Conservation (phyloP, 1,139 yeast species). For the Kodamaea alishanica region DNA sequence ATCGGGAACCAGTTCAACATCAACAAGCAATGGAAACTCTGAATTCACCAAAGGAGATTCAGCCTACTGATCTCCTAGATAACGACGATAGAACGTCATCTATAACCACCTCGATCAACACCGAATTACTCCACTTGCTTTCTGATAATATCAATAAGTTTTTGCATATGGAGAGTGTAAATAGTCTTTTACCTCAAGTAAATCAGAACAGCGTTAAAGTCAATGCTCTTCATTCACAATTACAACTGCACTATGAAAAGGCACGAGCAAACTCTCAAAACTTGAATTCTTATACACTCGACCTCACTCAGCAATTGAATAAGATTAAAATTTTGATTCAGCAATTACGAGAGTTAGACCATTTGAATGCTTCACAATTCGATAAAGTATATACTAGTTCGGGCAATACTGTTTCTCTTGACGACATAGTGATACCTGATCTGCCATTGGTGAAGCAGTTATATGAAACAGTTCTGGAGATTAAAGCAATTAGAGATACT, state of each 20-base stretch:
- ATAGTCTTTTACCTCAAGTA: slow-evolving; percentile 10
- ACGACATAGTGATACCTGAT: slow-evolving; percentile 40
- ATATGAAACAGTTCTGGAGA: slow-evolving; percentile 64
- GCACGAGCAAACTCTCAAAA: slow-evolving; percentile 36
- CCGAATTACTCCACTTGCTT: slow-evolving; percentile 13
- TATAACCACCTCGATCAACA: slow-evolving; percentile 1
- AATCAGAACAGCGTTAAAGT: slow-evolving; percentile 20
- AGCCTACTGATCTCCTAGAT: slow-evolving; percentile 20
- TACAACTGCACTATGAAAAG: slow-evolving; percentile 35
- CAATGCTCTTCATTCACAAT: slow-evolving; percentile 30
- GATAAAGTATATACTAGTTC: slow-evolving; percentile 19
- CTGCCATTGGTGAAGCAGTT: slow-evolving; percentile 45
- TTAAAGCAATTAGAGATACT: slow-evolving; percentile 67
- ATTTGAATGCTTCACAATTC: slow-evolving; percentile 20
- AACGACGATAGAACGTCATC: slow-evolving; percentile 13
- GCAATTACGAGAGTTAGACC: slow-evolving; percentile 23
- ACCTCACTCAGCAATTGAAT: slow-evolving; percentile 30
- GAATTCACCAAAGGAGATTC: too few relatives aligned
- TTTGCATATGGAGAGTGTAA: slow-evolving; percentile 12
- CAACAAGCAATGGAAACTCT: slow-evolving; percentile 4
- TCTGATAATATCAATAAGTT: slow-evolving; percentile 24
- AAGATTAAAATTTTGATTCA: slow-evolving; percentile 26
- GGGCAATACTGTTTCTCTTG: slow-evolving; percentile 21
- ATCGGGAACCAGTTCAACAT: slow-evolving; percentile 1
- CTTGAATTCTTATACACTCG: slow-evolving; percentile 31